Base-by-base conservation (phyloP, 495 filamentous ascomycete species). In the Clavariopsis aquatica region DNA sequence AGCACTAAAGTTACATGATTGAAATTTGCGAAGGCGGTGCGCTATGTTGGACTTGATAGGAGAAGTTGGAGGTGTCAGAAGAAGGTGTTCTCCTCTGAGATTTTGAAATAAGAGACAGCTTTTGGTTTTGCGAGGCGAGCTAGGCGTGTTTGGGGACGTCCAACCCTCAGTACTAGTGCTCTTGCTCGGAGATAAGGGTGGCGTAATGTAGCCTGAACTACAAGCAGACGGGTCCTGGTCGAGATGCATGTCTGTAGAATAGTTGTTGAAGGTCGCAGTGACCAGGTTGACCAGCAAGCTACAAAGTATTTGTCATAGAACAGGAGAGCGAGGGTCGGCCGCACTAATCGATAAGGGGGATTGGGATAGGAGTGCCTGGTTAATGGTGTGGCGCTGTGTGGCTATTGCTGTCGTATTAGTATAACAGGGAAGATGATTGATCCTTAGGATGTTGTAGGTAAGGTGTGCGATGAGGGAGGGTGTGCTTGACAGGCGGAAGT, bases 321-420 rank as follows among this genome's bases (percentile, higher is more conserved):
- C 27, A 57, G 34, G 52, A 62, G 67, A 66, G 67, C 57, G 66
- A 65, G 52, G 27, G 66, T 49, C 57, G 62, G 51, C 62, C 24
- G 57, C 61, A 65, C 62, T 19, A n/a, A 38, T 34, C 7, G 49
- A 15, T 19, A 52, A 47, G 22, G 52, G 49, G 52, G 27, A 52
- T 10, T 1, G 19, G 47, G 23, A 15, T 41, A 53, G 43, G 43
- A 28, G 52, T 41, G 46, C 49, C 47, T 10, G 45, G 10, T 7
- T 52, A 41, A 34, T 15, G 22, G 23, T 63, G 59, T 56, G 45
- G 24, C 55, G 31, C 52, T 54, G 53, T 23, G 52, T 41, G 19
- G 31, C 54, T 59, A 64, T 56, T 46, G 52, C 65, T 68, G 65
- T 43, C 22, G 20, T 26, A 58, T 68, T 68, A 68, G 65, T 68